Evolutionary conservation across 192 early-diverging fungal genomes (phyloP).

Genomic region (Chytriomyces sp.): DNA sequence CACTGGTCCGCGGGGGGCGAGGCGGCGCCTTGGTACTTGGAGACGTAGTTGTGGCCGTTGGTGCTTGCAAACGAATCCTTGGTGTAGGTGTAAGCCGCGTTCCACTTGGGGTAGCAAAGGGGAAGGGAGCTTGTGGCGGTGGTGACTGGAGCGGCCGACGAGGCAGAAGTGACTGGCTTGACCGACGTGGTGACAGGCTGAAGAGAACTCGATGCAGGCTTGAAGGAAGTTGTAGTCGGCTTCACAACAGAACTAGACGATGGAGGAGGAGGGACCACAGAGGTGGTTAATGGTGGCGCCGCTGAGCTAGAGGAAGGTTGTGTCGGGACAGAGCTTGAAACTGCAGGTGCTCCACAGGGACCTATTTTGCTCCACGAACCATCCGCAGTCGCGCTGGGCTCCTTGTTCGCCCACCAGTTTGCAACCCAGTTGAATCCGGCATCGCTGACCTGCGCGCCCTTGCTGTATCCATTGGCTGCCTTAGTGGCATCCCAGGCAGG

Average conservation of each 20-base stretch:
- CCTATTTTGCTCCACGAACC: not conserved
- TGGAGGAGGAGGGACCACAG: not conserved
- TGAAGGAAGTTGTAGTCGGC: not conserved
- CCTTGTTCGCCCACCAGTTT: conserved; percentile 1
- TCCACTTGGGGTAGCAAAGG: conserved; percentile 3
- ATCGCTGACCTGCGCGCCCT: not conserved
- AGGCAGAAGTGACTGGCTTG: not conserved
- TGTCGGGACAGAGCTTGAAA: not conserved
- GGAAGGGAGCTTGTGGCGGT: not conserved
- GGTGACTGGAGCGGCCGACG: conserved; percentile 3
- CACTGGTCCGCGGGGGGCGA: not conserved
- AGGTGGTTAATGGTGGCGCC: not conserved
- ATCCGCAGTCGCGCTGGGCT: not conserved
- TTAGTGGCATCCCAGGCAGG: not conserved
- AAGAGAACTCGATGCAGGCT: not conserved
- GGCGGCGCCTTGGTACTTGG: conserved; percentile 18
- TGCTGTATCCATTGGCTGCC: not conserved
- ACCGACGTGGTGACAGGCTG: not conserved
- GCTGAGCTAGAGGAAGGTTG: not conserved
- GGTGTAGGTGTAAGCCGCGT: conserved; percentile 21
- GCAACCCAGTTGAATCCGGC: not conserved
- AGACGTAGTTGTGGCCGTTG: conserved; percentile 18
- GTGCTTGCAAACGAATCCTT: too few species aligned
- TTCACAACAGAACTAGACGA: not conserved
- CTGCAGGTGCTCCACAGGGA: not conserved